Percentiles rank a stretch among this genome's conserved stretches.
Evolutionary conservation across 2,329 filamentous ascomycete species (phyloP).

Genomic region (Fusarium sp.): DNA sequence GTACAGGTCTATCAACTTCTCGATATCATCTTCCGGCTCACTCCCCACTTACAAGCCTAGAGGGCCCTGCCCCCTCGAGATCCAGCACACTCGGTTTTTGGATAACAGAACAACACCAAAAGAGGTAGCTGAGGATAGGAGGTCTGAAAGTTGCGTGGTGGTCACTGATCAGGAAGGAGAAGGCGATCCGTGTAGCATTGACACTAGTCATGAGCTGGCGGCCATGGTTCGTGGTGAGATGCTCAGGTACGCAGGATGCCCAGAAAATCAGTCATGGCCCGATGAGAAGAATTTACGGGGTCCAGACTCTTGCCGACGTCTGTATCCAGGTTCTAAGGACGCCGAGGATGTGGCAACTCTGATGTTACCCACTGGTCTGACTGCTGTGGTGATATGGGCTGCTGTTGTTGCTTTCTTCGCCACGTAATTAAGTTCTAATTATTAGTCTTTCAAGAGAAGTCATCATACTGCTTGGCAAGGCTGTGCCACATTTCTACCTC

Average conservation of each 20-base stretch:
- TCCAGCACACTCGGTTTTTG: neutral
- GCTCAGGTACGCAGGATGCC: neutral
- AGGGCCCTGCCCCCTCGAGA: neutral
- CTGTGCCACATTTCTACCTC: too few relatives aligned
- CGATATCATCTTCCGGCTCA: neutral
- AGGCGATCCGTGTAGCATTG: neutral
- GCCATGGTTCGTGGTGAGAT: neutral
- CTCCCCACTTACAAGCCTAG: neutral
- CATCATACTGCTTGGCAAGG: too few relatives aligned
- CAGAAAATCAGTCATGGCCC: neutral
- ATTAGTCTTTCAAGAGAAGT: too few relatives aligned
- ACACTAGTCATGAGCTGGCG: neutral
- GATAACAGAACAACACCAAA: neutral
- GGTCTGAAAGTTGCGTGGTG: neutral
- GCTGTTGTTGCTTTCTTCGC: too few relatives aligned
- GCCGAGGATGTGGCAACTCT: neutral
- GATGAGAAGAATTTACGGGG: neutral
- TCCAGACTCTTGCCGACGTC: neutral
- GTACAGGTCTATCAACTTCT: neutral
- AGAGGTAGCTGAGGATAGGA: neutral
- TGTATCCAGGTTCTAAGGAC: neutral
- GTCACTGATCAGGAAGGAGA: neutral
- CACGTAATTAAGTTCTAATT: too few relatives aligned
- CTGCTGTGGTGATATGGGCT: too few relatives aligned
- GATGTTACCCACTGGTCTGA: too few relatives aligned